Percentiles rank a stretch among this genome's conserved stretches.
Evolutionary conservation across 768 basidiomycete species (phyloP).

Genomic region (Lyophyllum semitale): DNA sequence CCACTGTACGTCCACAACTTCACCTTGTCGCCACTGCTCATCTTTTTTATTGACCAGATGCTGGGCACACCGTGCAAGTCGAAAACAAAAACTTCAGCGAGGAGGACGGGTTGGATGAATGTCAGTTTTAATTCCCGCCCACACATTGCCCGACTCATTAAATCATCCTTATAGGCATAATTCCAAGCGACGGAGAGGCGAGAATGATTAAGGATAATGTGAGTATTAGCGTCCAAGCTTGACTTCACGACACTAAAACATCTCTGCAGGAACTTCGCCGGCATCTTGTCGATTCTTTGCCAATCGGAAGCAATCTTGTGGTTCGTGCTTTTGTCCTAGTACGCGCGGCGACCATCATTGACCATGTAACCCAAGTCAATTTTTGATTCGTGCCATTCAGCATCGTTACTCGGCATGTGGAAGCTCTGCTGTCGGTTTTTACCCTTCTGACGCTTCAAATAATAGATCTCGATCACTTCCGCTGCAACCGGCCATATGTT

Average conservation of each 20-base stretch:
- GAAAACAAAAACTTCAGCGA: conserved; percentile 44
- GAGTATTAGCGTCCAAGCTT: not conserved
- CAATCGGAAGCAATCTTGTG: conserved; percentile 35
- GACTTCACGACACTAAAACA: not conserved
- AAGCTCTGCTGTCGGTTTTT: not conserved
- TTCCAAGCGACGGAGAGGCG: conserved; percentile 38
- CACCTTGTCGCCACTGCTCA: not conserved
- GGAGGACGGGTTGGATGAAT: conserved; percentile 55
- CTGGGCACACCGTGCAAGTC: conserved; percentile 53
- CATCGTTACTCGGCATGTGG: conserved; percentile 36
- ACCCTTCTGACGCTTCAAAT: not conserved
- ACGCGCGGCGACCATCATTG: not conserved
- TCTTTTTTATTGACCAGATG: conserved; percentile 27
- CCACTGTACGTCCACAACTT: conserved; percentile 44
- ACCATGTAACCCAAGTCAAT: conserved; percentile 21
- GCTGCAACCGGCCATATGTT: conserved; percentile 46
- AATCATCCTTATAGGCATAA: conserved; percentile 28
- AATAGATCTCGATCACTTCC: conserved; percentile 42
- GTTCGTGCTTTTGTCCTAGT: conserved; percentile 23
- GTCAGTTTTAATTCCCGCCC: conserved; percentile 26
- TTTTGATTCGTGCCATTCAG: conserved; percentile 44
- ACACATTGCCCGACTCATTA: not conserved
- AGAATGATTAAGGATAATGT: conserved; percentile 39
- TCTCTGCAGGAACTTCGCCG: conserved; percentile 32
- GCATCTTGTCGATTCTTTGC: conserved; percentile 37